Base-by-base conservation (phyloP, 306 rosid species). In the Quercus suber region DNA sequence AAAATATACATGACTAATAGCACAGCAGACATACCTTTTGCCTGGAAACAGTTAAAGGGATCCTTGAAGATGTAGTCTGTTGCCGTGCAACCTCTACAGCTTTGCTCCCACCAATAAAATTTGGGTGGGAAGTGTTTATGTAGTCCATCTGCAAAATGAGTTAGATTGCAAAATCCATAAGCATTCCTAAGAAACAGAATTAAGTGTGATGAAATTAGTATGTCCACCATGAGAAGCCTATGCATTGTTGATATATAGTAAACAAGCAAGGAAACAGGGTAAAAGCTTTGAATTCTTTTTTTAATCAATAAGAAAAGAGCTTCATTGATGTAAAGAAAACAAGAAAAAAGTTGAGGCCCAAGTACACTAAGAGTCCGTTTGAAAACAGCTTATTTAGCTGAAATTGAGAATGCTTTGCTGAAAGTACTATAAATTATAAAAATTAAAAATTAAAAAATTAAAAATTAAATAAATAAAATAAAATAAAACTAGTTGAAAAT, bases 81-180 rank as follows among this genome's bases (percentile, higher is more conserved):
- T 89, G 98, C 82, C 87, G 73, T 79, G 98, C 98, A 71, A 35
- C 14, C 85, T 93, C 99, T 75, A 93, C 85, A 51, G 99, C 98
- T 85, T 88, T 91, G 74, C 98, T 93, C 80, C 99, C 99, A 78
- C 99, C 99, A 87, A 95, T 69, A 90, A 95, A 93, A 88, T 95
- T 95, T 78, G 92, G 94, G 78, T 95, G 99, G 69, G 99, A 95
- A 78, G 99, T 95, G 82, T 95, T 95, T 81, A 95, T 90, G 89
- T 93, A 95, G 87, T 91, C 97, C 99, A 95, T 93, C 99, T 95
- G 89, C 89, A 88, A 71, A 83, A 77, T 76, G 30, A 63, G 57
- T 83, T 31, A 73, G 5, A 73, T 53, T 49, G 65, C 69, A 71
- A 74, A 71, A 37, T 33, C 52, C 51, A 18, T 5, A 19, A 35